phyloP scores from a whole-genome alignment of 2,329 filamentous ascomycete species.

The Fusarium graminum region DNA sequence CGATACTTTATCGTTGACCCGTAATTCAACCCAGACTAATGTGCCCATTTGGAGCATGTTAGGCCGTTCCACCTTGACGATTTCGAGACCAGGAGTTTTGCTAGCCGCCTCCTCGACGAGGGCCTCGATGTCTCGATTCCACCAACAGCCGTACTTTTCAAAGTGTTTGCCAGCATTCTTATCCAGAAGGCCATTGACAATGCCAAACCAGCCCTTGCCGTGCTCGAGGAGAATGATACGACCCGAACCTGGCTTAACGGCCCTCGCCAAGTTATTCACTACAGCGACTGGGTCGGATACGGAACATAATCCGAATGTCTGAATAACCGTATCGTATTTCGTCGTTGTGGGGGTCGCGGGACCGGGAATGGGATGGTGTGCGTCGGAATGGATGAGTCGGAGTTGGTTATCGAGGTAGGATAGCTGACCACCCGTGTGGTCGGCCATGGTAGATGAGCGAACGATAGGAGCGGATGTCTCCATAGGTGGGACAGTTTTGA shows the following conservation, averaged over 20 bases:
- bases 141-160: constrained; percentile 74
- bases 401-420: constrained; percentile 59
- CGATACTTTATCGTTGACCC: constrained; percentile 51
- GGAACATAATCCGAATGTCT: constrained; percentile 75
- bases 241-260: constrained; percentile 66
- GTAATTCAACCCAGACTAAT: constrained; percentile 69
- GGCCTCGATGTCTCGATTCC: constrained; percentile 72
- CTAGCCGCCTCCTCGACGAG: constrained; percentile 65
- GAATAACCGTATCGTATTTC: constrained; percentile 72
- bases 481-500: constrained; percentile 58
- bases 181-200: constrained; percentile 70
- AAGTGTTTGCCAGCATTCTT: constrained; percentile 68
- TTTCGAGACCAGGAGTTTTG: constrained; percentile 66
- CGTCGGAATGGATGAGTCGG: constrained; percentile 64
- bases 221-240: constrained; percentile 73
- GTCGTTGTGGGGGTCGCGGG: constrained; percentile 52
- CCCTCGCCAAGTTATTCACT: constrained; percentile 65
- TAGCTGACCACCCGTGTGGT: constrained; percentile 54
- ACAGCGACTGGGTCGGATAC: constrained; percentile 68
- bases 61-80: constrained; percentile 67
- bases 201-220: constrained; percentile 67
- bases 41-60: constrained; percentile 68
- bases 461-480: constrained; percentile 51
- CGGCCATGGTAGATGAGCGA: constrained; percentile 52
- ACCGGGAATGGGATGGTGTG: constrained; percentile 58